Evolutionary conservation across 176 grass and related monocot species (phyloP), one percentile per base, ranked within the genome.

Genomic region (Triticum urartu): DNA sequence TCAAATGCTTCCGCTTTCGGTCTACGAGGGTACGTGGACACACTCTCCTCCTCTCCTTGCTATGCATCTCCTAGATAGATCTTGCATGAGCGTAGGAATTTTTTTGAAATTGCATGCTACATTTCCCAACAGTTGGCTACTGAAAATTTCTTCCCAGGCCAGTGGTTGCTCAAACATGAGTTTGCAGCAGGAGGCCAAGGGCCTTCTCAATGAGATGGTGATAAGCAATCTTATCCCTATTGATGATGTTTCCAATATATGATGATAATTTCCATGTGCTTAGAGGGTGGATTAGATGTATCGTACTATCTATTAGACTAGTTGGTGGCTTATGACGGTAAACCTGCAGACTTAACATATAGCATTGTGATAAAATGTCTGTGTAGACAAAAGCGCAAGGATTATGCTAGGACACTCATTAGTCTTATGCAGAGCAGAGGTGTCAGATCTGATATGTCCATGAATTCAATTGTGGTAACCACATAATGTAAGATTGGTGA

Each of bases 241-340:
- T 90, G 79, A 79, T 67, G 24, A 21, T 20, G 33, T 80, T 75
- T 34, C 83, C 70, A 48, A 1, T 83, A 56, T 87, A 56, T 87
- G 36, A 43, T 83, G 74, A 90, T 90, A 74, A 87, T 69, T 24
- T 17, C 22, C 45, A 79, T 90, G 89, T 87, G 89, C 33, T 45
- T 42, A 12, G 65, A 79, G 40, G 89, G 74, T 70, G 79, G 67
- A 61, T 20, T 87, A 18, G 12, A 50, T 50, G 80, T 82, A 36
- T 50, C 80, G 13, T 83, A 58, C 36, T 78, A 77, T 87, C 82
- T 79, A 48, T 38, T 87, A 84, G 66, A 83, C 56, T 83, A 87
- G 14, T 67, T 90, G 73, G 64, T 90, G 69, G 56, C 30, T 66
- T 87, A 63, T 87, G 84, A 80, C 8, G 67, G 22, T 79, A 58